Evolutionary conservation across 2,329 filamentous ascomycete genomes (phyloP), one percentile per base, ranked within the genome.

Genomic region (Fusarium euwallaceae): DNA sequence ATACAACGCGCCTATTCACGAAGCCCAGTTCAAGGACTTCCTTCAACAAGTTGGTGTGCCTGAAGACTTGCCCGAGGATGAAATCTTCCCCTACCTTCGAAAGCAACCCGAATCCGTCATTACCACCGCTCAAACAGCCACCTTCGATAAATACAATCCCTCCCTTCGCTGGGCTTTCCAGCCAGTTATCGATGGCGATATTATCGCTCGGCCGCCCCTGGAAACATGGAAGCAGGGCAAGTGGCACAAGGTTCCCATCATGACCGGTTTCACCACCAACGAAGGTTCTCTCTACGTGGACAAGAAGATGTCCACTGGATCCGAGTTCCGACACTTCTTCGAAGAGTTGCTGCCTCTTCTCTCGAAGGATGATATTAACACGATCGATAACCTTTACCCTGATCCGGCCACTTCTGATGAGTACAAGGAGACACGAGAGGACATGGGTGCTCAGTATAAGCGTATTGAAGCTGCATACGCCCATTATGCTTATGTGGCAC

Each of bases 211-310:
- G 9, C 84, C 88, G 1, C 92, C 92, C 1, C 84, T 92, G 3
- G 84, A 87, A 24, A 86, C 87, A 10, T 93, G 90, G 91, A 64
- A 69, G 24, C 51, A 66, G 16, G 79, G 73, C 12, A 74, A 73
- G 37, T 80, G 78, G 78, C 78, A 79, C 64, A 79, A 78, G 27
- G 69, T 80, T 0, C 79, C 79, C 1, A 88, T 94, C 45, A 83
- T 94, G 68, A 93, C 92, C 0, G 92, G 92, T 4, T 94, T 91
- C 82, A 91, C 91, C 77, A 88, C 89, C 43, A 92, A 94, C 75
- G 92, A 94, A 80, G 92, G 92, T 4, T 87, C 90, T 0, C 82
- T 88, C 36, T 94, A 94, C 76, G 88, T 94, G 1, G 87, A 91
- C 0, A 82, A 85, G 34, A 74, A 79, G 6, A 84, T 88, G 71